phyloP scores from a whole-genome alignment of 768 basidiomycete genomes.

The Trametes cinnabarina region DNA sequence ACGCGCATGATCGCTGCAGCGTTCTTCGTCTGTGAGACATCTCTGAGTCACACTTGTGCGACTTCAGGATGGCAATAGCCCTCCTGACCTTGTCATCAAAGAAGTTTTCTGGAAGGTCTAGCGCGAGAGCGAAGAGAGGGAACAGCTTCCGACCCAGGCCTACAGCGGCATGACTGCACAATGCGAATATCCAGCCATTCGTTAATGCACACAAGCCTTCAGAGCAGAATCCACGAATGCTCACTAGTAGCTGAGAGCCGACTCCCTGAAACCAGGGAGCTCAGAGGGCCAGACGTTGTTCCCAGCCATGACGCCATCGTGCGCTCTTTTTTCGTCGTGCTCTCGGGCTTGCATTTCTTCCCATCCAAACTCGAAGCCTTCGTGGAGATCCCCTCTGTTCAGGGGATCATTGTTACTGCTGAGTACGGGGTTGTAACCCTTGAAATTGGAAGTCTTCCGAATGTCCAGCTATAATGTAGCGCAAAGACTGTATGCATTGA shows the following conservation, averaged over 20 bases:
- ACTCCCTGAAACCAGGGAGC: constrained; percentile 56
- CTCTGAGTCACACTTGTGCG: not conserved
- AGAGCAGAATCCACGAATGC: constrained; percentile 32
- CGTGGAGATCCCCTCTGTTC: constrained; percentile 84
- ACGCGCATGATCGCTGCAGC: constrained; percentile 65
- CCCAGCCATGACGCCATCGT: constrained; percentile 61
- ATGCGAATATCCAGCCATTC: too few species aligned
- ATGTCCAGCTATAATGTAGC: constrained; percentile 56
- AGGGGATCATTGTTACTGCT: constrained; percentile 74
- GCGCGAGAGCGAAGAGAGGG: constrained; percentile 67
- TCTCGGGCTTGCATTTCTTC: constrained; percentile 43
- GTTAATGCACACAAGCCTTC: too few species aligned
- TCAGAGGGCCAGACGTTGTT: constrained; percentile 78
- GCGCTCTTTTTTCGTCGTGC: constrained; percentile 28
- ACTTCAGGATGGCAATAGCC: not conserved
- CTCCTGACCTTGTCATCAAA: constrained; percentile 62
- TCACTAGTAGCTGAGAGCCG: constrained; percentile 66
- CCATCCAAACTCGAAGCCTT: constrained; percentile 86
- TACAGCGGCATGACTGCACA: constrained; percentile 49
- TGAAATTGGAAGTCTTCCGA: constrained; percentile 66
- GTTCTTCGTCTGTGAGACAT: constrained; percentile 47
- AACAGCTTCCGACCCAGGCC: constrained; percentile 56
- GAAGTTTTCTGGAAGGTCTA: constrained; percentile 57
- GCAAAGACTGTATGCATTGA: not conserved
- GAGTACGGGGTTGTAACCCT: constrained; percentile 68